Evolutionary conservation across 208 protist species (phyloP).

Genomic region (Herpetomonas samuelpessoai): DNA sequence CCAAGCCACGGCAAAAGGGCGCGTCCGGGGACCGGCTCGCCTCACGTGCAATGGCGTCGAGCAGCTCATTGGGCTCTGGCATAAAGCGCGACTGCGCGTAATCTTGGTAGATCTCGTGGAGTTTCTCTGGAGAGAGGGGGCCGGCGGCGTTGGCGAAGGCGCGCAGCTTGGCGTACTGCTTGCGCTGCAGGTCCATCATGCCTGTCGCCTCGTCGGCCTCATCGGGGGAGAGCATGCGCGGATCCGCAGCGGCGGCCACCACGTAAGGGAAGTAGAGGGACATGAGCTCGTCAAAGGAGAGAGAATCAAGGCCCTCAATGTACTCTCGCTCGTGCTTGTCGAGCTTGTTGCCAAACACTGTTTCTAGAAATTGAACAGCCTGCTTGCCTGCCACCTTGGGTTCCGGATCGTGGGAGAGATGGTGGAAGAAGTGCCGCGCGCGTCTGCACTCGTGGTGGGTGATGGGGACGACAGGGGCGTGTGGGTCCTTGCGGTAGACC

Average conservation of each 20-base stretch:
- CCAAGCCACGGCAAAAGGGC: constrained; percentile 23
- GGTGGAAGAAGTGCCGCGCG: constrained; percentile 26
- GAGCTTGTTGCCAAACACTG: constrained; percentile 36
- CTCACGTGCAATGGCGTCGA: constrained; percentile 19
- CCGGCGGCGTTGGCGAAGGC: constrained; percentile 28
- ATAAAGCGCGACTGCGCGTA: constrained; percentile 18
- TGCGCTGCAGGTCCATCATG: constrained; percentile 21
- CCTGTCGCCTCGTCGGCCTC: constrained; percentile 10
- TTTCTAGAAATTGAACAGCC: constrained; percentile 33
- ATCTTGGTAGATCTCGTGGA: constrained; percentile 28
- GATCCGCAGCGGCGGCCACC: constrained; percentile 21
- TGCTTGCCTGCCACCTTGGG: constrained; percentile 16
- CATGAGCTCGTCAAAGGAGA: constrained; percentile 60
- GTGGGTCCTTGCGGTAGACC: constrained; percentile 27
- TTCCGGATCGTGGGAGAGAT: constrained; percentile 8
- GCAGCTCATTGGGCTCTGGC: constrained; percentile 16
- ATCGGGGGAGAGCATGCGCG: constrained; percentile 27
- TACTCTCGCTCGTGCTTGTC: constrained; percentile 14
- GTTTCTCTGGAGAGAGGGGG: constrained; percentile 39
- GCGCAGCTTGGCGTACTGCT: constrained; percentile 28
- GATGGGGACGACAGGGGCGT: constrained; percentile 32
- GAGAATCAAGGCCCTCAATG: constrained; percentile 10
- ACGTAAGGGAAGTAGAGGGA: constrained; percentile 45
- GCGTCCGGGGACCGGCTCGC: constrained; percentile 14
- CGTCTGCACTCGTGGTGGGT: constrained; percentile 27